phyloP scores from a whole-genome alignment of 2,329 filamentous ascomycete genomes.

The Claviceps monticola region DNA sequence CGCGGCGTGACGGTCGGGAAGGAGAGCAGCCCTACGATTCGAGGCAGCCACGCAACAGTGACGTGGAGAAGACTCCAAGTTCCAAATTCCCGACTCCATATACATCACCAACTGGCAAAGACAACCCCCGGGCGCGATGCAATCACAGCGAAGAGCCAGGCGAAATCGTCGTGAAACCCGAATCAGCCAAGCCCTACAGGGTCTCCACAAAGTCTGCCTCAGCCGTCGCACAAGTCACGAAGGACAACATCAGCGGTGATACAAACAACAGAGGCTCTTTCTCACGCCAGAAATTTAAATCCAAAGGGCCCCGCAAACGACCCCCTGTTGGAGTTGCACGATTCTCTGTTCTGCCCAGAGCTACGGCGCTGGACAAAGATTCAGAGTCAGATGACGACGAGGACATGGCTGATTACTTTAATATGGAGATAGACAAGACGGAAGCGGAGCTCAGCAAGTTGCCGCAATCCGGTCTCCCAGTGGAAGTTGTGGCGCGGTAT shows the following conservation, averaged over 20 bases:
- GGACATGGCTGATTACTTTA: constrained; percentile 43
- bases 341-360: constrained; percentile 27
- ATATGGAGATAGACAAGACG: constrained; percentile 36
- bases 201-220: background rate
- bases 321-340: constrained; percentile 20
- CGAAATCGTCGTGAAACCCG: constrained; percentile 28
- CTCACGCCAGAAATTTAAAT: background rate
- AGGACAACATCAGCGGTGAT: background rate
- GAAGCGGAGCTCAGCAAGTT: constrained; percentile 35
- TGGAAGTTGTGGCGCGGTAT: constrained; percentile 30
- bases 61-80: constrained; percentile 31
- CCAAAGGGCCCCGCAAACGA: constrained; percentile 14
- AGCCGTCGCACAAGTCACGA: background rate
- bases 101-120: constrained; percentile 9
- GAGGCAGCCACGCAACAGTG: constrained; percentile 38
- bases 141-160: constrained; percentile 33
- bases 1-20: constrained; percentile 23
- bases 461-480: constrained; percentile 25
- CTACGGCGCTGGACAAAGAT: constrained; percentile 17
- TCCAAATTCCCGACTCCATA: background rate
- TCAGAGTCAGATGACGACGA: constrained; percentile 44
- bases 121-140: constrained; percentile 23
- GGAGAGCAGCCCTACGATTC: constrained; percentile 23
- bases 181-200: constrained; percentile 14
- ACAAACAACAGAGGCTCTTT: background rate